Percentiles rank a stretch among this genome's conserved stretches.
Evolutionary conservation across 495 filamentous ascomycete genomes (phyloP).

Genomic region (Lasiosphaeris hirsuta): DNA sequence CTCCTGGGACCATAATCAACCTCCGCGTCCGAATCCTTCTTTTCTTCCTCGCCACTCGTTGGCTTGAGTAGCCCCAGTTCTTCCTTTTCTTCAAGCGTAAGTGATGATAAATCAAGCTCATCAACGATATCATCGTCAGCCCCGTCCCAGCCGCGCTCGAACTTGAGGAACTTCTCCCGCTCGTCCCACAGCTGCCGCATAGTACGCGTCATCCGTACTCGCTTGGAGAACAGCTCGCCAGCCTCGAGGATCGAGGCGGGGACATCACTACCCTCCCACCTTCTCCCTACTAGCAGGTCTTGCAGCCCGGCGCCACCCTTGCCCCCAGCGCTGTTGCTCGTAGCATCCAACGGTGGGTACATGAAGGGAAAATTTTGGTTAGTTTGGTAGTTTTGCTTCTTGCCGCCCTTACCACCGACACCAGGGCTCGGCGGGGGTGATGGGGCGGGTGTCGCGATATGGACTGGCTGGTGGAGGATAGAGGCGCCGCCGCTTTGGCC

Average conservation of each 20-base stretch:
- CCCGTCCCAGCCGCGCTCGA: conserved; percentile 80
- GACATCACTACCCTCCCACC: conserved; percentile 88
- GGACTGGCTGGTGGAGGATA: conserved; percentile 92
- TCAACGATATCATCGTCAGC: conserved; percentile 48
- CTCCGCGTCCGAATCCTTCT: conserved; percentile 27
- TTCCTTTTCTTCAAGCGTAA: conserved; percentile 47
- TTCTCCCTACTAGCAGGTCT: conserved; percentile 69
- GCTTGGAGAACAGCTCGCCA: conserved; percentile 83
- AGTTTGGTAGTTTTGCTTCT: conserved; percentile 99
- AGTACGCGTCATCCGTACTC: conserved; percentile 84
- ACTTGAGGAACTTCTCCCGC: conserved; percentile 82
- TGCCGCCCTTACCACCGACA: conserved; percentile 85
- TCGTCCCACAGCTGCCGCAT: conserved; percentile 95
- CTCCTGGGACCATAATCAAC: conserved; percentile 52
- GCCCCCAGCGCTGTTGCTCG: conserved; percentile 79
- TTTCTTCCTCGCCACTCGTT: conserved; percentile 27
- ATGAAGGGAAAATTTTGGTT: conserved; percentile 98
- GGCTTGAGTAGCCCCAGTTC: conserved; percentile 34
- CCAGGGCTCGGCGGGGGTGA: conserved; percentile 92
- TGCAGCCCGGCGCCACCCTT: conserved; percentile 76
- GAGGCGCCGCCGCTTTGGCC: conserved; percentile 62
- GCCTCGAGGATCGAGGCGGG: conserved; percentile 92
- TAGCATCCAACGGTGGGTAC: conserved; percentile 84
- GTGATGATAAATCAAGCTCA: conserved; percentile 47
- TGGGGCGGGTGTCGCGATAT: conserved; percentile 96